phyloP scores from a whole-genome alignment of 176 grass and related monocot species.

The Paspalum vaginatum region DNA sequence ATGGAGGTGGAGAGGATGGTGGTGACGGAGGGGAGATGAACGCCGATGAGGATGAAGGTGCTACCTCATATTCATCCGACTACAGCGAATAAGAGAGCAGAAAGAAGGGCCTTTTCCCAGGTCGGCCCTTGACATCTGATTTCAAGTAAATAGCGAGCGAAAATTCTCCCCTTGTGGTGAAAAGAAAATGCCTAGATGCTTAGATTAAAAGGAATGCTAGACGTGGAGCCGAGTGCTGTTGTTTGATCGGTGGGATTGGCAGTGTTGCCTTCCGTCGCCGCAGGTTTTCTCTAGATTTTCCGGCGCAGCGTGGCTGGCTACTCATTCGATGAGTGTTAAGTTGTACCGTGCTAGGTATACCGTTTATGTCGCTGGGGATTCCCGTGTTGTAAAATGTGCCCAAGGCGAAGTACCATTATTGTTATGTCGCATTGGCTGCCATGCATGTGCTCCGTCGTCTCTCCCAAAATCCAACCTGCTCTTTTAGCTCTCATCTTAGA shows the following conservation, averaged over 20 bases:
- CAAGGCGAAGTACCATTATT: conserved; percentile 34
- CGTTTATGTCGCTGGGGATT: conserved; percentile 1
- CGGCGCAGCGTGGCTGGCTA: not conserved
- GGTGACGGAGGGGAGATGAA: conserved; percentile 39
- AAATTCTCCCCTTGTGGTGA: not conserved
- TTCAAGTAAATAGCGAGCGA: not conserved
- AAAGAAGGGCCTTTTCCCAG: not conserved
- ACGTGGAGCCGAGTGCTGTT: not conserved
- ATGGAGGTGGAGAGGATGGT: conserved; percentile 48
- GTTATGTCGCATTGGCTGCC: conserved; percentile 30
- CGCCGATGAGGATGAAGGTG: conserved; percentile 56
- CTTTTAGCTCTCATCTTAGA: not conserved
- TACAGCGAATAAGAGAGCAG: conserved; percentile 60
- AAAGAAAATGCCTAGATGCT: not conserved
- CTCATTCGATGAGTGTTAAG: conserved; percentile 12
- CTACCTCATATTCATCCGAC: conserved; percentile 76
- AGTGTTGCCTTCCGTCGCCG: not conserved
- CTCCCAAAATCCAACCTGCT: not conserved
- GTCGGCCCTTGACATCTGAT: not conserved
- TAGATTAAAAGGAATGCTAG: not conserved
- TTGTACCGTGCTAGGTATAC: conserved; percentile 31
- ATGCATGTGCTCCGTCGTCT: not conserved
- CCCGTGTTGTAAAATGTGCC: conserved; percentile 23
- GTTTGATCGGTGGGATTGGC: not conserved
- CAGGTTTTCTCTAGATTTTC: conserved; percentile 33